A percentile compares a stretch with the other conserved stretches of the same genome.
These are phyloP conservation scores for Candida sojae DNA, from an alignment of 1,139 yeast species.

Conservation along the genomic window DNA sequence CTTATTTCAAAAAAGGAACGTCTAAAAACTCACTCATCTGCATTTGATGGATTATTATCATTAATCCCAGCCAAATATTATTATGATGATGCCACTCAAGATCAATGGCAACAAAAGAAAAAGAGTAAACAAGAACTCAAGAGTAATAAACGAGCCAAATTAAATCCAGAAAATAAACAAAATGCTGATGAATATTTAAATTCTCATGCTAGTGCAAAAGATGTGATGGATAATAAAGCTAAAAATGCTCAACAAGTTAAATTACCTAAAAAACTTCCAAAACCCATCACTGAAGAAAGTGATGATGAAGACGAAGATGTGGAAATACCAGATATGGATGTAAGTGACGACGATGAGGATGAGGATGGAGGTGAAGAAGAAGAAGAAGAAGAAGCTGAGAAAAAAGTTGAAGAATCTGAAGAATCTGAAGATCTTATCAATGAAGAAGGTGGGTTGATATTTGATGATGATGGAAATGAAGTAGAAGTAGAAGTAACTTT, in stretches of 20 bases:
- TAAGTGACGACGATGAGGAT: conserved; percentile 16
- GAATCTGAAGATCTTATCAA: conserved; percentile 23
- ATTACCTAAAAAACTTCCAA: conserved; percentile 39
- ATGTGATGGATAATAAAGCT: conserved; percentile 59
- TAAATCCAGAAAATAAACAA: conserved; percentile 65
- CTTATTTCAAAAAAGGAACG: conserved; percentile 55
- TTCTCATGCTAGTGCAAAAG: conserved; percentile 61
- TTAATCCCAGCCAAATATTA: conserved; percentile 93
- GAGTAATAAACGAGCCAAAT: conserved; percentile 65
- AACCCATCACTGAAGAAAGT: conserved; percentile 13
- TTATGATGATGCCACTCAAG: conserved; percentile 75
- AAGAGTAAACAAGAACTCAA: conserved; percentile 66
- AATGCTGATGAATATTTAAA: conserved; percentile 45
- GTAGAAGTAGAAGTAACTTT: conserved; percentile 22
- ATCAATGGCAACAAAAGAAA: conserved; percentile 89
- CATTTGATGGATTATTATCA: conserved; percentile 87
- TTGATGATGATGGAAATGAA: conserved; percentile 81
- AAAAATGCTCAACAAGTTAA: conserved; percentile 58
- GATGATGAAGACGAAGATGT: conserved; percentile 9
- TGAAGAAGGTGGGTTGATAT: conserved; percentile 50
- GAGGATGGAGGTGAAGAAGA: conserved; percentile 16
- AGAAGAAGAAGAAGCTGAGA: conserved; percentile 13
- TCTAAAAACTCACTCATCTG: conserved; percentile 77
- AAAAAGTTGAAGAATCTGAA: conserved; percentile 17
- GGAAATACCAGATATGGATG: conserved; percentile 12